Evolutionary conservation across 495 filamentous ascomycete genomes (phyloP).

Genomic region (Sordaria brevicollis): DNA sequence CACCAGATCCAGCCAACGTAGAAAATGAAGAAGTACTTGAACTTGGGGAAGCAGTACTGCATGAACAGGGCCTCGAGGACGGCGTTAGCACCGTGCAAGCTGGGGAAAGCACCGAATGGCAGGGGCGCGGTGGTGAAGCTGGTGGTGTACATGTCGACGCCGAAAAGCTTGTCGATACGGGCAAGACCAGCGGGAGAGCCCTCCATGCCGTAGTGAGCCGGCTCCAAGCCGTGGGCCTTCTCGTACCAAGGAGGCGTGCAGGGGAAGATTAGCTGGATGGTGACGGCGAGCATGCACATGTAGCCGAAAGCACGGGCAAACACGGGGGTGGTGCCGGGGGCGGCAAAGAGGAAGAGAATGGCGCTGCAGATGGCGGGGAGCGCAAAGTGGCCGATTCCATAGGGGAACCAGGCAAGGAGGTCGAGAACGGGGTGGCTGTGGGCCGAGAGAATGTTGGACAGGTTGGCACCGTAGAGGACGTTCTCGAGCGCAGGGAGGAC

Average conservation of each 20-base stretch:
- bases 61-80: constrained; percentile 88
- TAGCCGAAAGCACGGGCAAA: constrained; percentile 84
- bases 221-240: constrained; percentile 71
- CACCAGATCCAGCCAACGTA: constrained; percentile 93
- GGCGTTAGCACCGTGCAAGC: constrained; percentile 75
- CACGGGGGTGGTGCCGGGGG: constrained; percentile 73
- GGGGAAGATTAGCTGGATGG: constrained; percentile 78
- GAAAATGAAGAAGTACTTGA: constrained; percentile 62
- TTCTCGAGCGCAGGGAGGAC: constrained; percentile 94
- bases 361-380: constrained; percentile 64
- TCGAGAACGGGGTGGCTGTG: constrained; percentile 74
- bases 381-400: constrained; percentile 80
- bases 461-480: constrained; percentile 89
- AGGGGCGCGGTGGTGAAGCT: constrained; percentile 79
- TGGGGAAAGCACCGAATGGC: constrained; percentile 92
- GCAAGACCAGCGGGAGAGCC: constrained; percentile 82
- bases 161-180: constrained; percentile 79
- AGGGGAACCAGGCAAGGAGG: constrained; percentile 85
- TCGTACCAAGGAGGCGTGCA: constrained; percentile 97
- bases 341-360: constrained; percentile 76
- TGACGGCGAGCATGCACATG: constrained; percentile 78
- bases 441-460: constrained; percentile 88
- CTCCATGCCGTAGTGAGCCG: constrained; percentile 82
- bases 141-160: constrained; percentile 85
- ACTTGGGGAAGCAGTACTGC: constrained; percentile 73